Evolutionary conservation across 2,329 filamentous ascomycete species (phyloP), one percentile per base, ranked within the genome.

Genomic region (Cucurbitaria berberidis): DNA sequence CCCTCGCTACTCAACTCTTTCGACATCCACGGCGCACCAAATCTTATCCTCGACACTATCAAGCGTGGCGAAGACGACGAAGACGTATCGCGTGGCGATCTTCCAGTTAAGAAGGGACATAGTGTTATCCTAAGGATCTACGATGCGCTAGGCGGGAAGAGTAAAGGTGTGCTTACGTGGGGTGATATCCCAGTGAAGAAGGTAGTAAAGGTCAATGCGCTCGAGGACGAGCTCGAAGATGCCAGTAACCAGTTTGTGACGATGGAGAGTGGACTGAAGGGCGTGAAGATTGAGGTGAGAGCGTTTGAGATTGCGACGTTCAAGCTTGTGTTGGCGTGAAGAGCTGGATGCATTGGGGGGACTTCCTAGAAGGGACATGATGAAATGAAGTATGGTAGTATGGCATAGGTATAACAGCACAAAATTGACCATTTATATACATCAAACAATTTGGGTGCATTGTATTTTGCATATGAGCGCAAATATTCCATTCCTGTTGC

Each of bases 261-360:
- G 13, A 36, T 50, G 79, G 47, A 63, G 86, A 52, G 76, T 41
- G 66, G 73, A 51, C 60, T 48, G 18, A 53, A 93, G 48, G 73
- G 81, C 56, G 88, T 79, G 3, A 70, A 71, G 58, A 68, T 82
- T 56, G 75, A 78, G 62, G 51, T 96, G 62, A 82, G 89, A 64
- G 85, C 91, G 18, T 96, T 96, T 74, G 92, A 96, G 80, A 89
- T 96, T 53, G 90, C 88, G 18, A 95, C 90, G 1, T 95, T 85
- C 73, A 85, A 89, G 69, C 77, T 93, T 64, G 60, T 67, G 41
- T 15, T 63, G 42, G 57, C 44, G 29, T 60, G 27, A 45, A 41
- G 21, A 18, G 22, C 5, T 10, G 16, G 5, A 35, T 26, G 5
- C n/a, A 15, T 8, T 36, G 43, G 5, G 18, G n/a, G 21, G 10